Evolutionary conservation across 495 filamentous ascomycete genomes (phyloP), one percentile per base, ranked within the genome.

Genomic region (Penicillium roqueforti): DNA sequence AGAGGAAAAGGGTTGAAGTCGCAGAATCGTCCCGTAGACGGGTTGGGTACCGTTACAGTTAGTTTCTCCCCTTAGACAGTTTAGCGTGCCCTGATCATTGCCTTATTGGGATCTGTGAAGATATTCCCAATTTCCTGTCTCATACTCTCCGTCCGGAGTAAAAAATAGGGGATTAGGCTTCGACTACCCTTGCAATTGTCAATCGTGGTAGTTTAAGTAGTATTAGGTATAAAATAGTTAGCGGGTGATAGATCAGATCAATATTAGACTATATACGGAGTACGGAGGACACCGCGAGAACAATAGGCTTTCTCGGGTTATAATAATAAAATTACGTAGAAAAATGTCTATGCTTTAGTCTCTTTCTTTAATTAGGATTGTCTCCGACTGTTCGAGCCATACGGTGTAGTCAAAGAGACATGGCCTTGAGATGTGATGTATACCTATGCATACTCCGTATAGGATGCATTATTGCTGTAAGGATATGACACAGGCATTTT

Each of bases 51-150:
- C 47, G 47, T 18, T 5, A 8, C 13, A 40, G 40, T 56, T 34
- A 57, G 38, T 39, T 28, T 44, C 47, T 53, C 55, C 57, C 55
- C 60, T 53, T 60, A 63, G 39, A 26, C 36, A 59, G 57, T 53
- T 62, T 65, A 66, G 63, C 63, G 63, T 58, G 53, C 58, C 41
- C 36, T 49, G 63, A 67, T 67, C 63, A 53, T 60, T 67, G 40
- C 64, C 61, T 50, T 39, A 43, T 65, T 43, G 31, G 64, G 60
- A 47, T 26, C 3, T 56, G 36, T 48, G 51, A 54, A 45, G 38
- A 38, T 55, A 55, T 49, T 49, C 53, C 25, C 36, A 43, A 14
- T 34, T n/a, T 34, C 4, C 5, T 34, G n/a, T 34, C 5, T n/a
- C 13, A n/a, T 34, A n/a, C 31, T 26, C 25, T 4, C n/a, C n/a